Conservation (phyloP, 1,284 basidiomycete species). For the Boletellus deceptivus region DNA sequence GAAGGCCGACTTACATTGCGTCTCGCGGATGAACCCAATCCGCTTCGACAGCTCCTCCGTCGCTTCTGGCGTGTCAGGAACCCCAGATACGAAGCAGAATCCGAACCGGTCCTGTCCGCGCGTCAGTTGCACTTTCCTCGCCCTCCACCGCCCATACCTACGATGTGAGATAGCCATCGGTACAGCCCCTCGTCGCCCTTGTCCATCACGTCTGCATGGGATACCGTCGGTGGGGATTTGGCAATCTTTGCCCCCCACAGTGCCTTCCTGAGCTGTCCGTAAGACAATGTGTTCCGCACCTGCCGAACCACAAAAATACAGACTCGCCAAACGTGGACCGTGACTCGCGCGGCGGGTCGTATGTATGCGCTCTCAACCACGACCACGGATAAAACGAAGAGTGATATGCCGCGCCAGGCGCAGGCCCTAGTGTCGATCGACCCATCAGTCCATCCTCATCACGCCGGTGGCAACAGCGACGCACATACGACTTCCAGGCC, state of each 20-base stretch:
- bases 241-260: constrained; percentile 83
- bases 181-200: constrained; percentile 66
- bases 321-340: constrained; percentile 40
- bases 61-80: constrained; percentile 79
- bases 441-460: constrained; percentile 7
- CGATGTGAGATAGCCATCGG: constrained; percentile 82
- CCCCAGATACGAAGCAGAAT: constrained; percentile 84
- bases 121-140: constrained; percentile 4
- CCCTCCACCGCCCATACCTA: constrained; percentile 38
- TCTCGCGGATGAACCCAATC: constrained; percentile 90
- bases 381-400: constrained; percentile 83
- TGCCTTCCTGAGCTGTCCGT: constrained; percentile 50
- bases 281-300: too few species aligned
- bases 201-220: constrained; percentile 75
- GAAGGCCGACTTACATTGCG: constrained; percentile 65
- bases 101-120: constrained; percentile 73
- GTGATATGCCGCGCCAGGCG: constrained; percentile 51
- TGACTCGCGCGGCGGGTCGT: constrained; percentile 58
- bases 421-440: constrained; percentile 49
- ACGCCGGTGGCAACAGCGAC: neutral
- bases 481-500: constrained; percentile 71
- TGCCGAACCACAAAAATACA: too few species aligned
- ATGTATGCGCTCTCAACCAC: constrained; percentile 76
- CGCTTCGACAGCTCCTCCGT: constrained; percentile 79
- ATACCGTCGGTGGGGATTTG: constrained; percentile 72